These are phyloP conservation scores for Alternaria rosae DNA, from an alignment of 2,329 filamentous ascomycete species.

Conservation along the genomic window DNA sequence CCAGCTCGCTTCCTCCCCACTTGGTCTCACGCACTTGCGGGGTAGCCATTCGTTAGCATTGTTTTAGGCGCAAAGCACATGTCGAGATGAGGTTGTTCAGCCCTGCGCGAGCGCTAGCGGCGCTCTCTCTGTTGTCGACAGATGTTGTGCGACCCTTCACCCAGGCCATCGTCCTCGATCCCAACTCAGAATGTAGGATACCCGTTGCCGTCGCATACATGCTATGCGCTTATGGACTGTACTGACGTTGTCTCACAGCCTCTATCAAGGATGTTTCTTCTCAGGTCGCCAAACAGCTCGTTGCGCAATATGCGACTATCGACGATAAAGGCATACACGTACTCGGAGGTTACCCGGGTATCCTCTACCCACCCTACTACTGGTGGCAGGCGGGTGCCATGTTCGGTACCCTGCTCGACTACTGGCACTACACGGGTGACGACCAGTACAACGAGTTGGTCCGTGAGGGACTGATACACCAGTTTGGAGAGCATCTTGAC, in stretches of 20 bases:
- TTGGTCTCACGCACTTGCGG: slow-evolving; percentile 5
- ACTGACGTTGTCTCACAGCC: slow-evolving; percentile 32
- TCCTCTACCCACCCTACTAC: slow-evolving; percentile 60
- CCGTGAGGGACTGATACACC: slow-evolving; percentile 55
- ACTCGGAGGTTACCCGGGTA: slow-evolving; percentile 53
- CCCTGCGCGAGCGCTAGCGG: slow-evolving; percentile 35
- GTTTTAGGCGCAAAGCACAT: slow-evolving; percentile 21
- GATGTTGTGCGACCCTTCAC: slow-evolving; percentile 27
- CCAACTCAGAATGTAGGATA: slow-evolving; percentile 27
- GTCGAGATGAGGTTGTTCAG: slow-evolving; percentile 37
- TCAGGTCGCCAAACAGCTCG: slow-evolving; percentile 57
- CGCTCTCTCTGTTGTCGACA: slow-evolving; percentile 34
- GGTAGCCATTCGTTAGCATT: slow-evolving; percentile 8
- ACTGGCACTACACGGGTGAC: slow-evolving; percentile 85
- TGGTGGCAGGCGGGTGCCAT: slow-evolving; percentile 80
- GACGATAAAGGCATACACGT: slow-evolving; percentile 53
- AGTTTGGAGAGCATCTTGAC: slow-evolving; percentile 41
- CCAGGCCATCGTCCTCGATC: slow-evolving; percentile 34
- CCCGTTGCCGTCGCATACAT: neutral
- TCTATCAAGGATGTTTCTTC: slow-evolving; percentile 58
- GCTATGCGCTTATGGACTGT: neutral
- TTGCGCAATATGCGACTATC: slow-evolving; percentile 61
- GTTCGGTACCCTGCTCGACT: slow-evolving; percentile 75
- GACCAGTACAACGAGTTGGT: slow-evolving; percentile 73
- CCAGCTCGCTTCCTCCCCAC: neutral